Base-by-base conservation (phyloP, 148 eudicot genomes). In the Limonium bicolor region DNA sequence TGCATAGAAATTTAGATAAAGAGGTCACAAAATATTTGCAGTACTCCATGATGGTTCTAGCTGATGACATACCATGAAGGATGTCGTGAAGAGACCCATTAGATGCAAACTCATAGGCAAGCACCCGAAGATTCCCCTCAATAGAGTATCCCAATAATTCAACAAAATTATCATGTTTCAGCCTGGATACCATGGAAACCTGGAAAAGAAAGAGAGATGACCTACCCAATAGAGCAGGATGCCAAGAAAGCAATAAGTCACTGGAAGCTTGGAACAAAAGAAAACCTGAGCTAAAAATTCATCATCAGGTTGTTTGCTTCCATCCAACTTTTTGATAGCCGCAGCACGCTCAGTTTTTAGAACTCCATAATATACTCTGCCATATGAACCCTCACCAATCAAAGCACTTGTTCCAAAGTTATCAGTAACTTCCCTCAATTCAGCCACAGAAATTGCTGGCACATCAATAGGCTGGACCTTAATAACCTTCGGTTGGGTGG, bases 311-410 rank as follows among this genome's bases (percentile, higher is more conserved):
- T 82, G 80, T 54, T 73, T 43, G 13, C 77, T 54, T 12, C 65
- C 76, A 59, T 87, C 96, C 49, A 82, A 67, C 66, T 87, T 87
- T 50, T 87, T 87, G 28, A 87, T 72, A 40, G 96, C 96, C 17
- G 76, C 86, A 48, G 67, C 75, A 20, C 71, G 71, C 17, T 72
- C 90, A 63, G 43, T 72, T 44, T 52, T 64, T 26, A 87, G 58
- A 12, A 51, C 49, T 41, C 82, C 94, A 37, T 56, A 79, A 45
- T 78, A 87, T 24, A 87, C 96, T 50, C 94, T 62, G 13, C 96
- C 94, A 59, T 82, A 82, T 22, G 96, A 86, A 33, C 96, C 96
- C 63, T 86, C 94, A 31, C 94, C 96, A 53, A 86, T 78, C 56
- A 82, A 43, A 38, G 90, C 72, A 59, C 58, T 71, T 22, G 90